Percentiles rank a stretch among this genome's conserved stretches.
Conservation (phyloP, 148 eudicot species). For the Fagopyrum tataricum region DNA sequence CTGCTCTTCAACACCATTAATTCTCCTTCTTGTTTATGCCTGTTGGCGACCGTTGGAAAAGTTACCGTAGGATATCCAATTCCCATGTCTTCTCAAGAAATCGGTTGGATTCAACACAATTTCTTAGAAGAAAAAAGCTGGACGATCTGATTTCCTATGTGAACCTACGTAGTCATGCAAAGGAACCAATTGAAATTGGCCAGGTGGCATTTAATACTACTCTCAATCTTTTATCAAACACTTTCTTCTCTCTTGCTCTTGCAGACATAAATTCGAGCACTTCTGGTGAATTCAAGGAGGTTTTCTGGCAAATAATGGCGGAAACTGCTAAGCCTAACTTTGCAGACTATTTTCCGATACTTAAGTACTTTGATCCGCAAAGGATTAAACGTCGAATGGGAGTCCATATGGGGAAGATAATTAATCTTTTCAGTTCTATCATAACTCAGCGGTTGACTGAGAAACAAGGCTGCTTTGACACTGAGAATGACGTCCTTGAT, state of each 20-base stretch:
- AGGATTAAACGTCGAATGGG: not conserved
- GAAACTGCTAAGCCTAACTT: conserved; percentile 10
- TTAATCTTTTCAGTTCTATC: not conserved
- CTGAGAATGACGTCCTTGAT: not conserved
- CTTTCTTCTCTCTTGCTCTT: conserved; percentile 2
- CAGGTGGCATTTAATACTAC: not conserved
- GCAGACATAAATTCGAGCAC: not conserved
- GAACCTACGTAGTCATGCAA: not conserved
- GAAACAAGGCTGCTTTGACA: not conserved
- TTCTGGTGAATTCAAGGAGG: too few species aligned
- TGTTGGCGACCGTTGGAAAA: not conserved
- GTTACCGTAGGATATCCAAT: not conserved
- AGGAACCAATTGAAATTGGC: not conserved
- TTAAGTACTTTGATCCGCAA: not conserved
- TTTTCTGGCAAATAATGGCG: conserved; percentile 8
- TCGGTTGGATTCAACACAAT: not conserved
- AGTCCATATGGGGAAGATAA: not conserved
- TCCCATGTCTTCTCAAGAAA: not conserved
- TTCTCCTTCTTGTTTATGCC: conserved; percentile 5
- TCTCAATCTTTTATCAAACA: conserved; percentile 1
- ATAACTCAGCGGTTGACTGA: not conserved
- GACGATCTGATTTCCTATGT: conserved; percentile 5
- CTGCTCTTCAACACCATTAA: not conserved
- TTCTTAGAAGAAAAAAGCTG: conserved; percentile 4
- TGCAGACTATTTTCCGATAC: conserved; percentile 6